Base-by-base conservation (phyloP, 768 basidiomycete species). In the Suillus variegatus region DNA sequence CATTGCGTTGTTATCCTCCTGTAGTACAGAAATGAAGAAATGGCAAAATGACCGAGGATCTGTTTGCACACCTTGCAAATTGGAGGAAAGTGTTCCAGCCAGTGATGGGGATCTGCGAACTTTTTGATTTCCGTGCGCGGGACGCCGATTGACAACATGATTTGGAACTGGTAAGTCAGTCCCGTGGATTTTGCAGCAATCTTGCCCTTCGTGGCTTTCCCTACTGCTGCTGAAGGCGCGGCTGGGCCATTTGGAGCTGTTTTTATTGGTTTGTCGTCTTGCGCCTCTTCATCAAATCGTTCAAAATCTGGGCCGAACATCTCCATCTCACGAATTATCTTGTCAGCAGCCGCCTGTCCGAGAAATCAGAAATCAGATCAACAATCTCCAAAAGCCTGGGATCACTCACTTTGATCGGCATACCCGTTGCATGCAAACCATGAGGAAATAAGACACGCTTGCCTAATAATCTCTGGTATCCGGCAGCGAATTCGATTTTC, bases 91-190 rank as follows among this genome's bases (percentile, higher is more conserved):
- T 94, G 93, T 35, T 85, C 84, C 73, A 96, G 80, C 97, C 97
- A 99, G 77, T 96, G 82, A 65, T 88, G 79, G n/a, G 97, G 92
- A 75, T 99, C 96, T 3, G 96, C 94, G 71, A 99, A 99, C 73
- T 92, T 91, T 79, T 97, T 97, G 80, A 98, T 94, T 71, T 99
- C 95, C 13, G 82, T 76, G 47, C 91, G 86, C 14, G 95, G 93
- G 6, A 99, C 89, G 58, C 92, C 89, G 69, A 97, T 93, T 49
- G 94, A 92, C 73, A 96, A 91, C 90, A 99, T 91, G 76, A 99
- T 99, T 83, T 99, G 97, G 85, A 99, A 99, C 75, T 99, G 97
- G 79, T 99, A 99, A 38, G 90, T 90, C 67, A 93, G 82, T 2
- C 97, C 97, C 2, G 97, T 97, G 0, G 92, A 88, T 79, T 99